A percentile compares a stretch with the other conserved stretches of the same genome.
These are phyloP conservation scores for Clavispora phyllophila DNA, from an alignment of 805 yeast genomes.

Conservation along the genomic window DNA sequence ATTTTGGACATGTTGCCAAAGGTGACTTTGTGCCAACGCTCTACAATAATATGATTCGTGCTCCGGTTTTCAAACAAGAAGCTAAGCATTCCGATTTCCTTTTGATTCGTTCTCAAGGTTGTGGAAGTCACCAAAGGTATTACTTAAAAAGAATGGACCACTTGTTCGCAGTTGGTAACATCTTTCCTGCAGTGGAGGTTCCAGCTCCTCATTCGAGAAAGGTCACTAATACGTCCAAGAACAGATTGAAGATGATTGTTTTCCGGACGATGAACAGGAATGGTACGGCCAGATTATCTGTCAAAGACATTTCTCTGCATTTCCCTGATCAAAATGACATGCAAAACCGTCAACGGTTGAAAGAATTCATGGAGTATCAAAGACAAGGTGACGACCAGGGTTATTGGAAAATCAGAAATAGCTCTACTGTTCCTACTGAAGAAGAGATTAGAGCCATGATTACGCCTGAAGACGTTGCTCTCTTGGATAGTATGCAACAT, in stretches of 20 bases:
- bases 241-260: conserved; percentile 89
- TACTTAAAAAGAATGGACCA: conserved; percentile 66
- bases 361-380: conserved; percentile 97
- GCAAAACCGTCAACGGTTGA: conserved; percentile 92
- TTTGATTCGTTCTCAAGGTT: conserved; percentile 73
- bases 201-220: conserved; percentile 98
- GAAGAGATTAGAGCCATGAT: conserved; percentile 79
- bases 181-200: conserved; percentile 87
- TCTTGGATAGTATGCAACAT: conserved; percentile 86
- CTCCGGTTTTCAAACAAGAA: conserved; percentile 90
- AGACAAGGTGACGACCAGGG: conserved; percentile 93
- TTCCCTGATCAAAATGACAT: conserved; percentile 97
- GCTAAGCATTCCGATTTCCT: conserved; percentile 74
- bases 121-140: conserved; percentile 65
- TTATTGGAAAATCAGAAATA: conserved; percentile 76
- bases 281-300: conserved; percentile 69
- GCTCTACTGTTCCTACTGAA: conserved; percentile 61
- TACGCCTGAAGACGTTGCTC: conserved; percentile 83
- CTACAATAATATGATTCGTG: conserved; percentile 86
- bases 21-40: conserved; percentile 92
- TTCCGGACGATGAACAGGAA: conserved; percentile 77
- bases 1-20: conserved; percentile 92
- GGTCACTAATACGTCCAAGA: conserved; percentile 88
- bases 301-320: conserved; percentile 83
- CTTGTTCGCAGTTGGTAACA: conserved; percentile 84